Conservation (phyloP, 768 basidiomycete genomes). For the Cubamyces lactineus region DNA sequence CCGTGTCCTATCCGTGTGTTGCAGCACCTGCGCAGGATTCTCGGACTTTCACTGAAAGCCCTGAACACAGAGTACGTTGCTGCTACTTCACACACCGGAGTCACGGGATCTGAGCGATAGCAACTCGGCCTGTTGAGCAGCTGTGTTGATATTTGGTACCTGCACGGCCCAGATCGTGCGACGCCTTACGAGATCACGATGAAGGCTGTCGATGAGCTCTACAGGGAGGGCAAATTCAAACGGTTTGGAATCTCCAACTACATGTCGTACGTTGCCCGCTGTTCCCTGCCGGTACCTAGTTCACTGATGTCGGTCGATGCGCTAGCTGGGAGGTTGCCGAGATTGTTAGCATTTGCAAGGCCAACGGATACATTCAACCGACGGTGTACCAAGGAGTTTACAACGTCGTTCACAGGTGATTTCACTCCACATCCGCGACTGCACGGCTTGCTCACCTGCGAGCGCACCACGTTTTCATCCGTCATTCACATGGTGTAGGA, state of each 20-base stretch:
- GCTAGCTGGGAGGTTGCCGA: conserved; percentile 49
- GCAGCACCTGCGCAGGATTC: conserved; percentile 40
- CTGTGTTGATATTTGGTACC: conserved; percentile 49
- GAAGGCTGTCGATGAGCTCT: conserved; percentile 48
- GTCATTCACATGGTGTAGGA: neutral
- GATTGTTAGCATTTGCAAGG: conserved; percentile 44
- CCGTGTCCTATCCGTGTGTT: no score
- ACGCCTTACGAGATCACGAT: conserved; percentile 51
- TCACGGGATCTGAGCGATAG: no score
- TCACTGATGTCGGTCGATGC: neutral
- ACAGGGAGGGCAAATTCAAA: conserved; percentile 57
- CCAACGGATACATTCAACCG: conserved; percentile 50
- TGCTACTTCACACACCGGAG: no score
- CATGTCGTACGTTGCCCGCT: conserved; percentile 31
- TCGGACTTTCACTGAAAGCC: conserved; percentile 42
- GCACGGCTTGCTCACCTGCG: no score
- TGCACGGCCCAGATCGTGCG: conserved; percentile 49
- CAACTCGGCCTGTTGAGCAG: no score
- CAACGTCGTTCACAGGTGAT: conserved; percentile 43
- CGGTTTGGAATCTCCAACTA: conserved; percentile 50
- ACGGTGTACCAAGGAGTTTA: conserved; percentile 53
- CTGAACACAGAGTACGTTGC: conserved; percentile 48
- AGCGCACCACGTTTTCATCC: no score
- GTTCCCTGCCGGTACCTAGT: neutral
- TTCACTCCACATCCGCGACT: no score